Evolutionary conservation across 2,329 filamentous ascomycete genomes (phyloP), one percentile per base, ranked within the genome.

Genomic region (Botrytis tulipae): DNA sequence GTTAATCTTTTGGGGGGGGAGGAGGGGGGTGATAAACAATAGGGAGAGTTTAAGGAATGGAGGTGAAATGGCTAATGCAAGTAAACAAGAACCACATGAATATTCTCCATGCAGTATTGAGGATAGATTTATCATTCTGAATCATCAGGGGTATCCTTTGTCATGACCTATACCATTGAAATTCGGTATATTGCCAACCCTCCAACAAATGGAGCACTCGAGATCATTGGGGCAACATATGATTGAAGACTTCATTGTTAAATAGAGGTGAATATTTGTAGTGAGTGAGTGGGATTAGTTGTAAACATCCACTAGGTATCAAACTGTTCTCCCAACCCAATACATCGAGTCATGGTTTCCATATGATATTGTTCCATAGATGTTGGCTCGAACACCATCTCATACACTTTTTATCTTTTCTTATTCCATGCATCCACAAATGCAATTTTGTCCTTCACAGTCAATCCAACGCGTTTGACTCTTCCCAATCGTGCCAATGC

Each of bases 381-480:
- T 46, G 18, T 67, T n/a, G 10, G 32, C 25, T 57, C 6, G 9
- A 57, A 68, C 29, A n/a, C 9, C 25, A 35, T 63, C 40, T 70
- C n/a, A 18, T n/a, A 7, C 4, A 35, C 14, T 65, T 76, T 74
- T 61, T 70, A 74, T 72, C 77, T 80, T 70, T 79, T 84, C 79
- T 83, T 86, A 65, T 80, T 85, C 90, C 90, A 95, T 44, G 91
- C 90, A 72, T 91, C 87, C 42, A 97, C 87, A 82, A 99, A 99
- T 9, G 90, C 89, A 37, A 86, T 84, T 85, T 99, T 99, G 75
- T 98, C 94, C 78, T 87, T 85, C 72, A 97, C 86, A 0, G 93
- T 94, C 77, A 99, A 82, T 0, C 93, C 94, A 1, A 99, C 94
- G 73, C 95, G 88, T 85, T 97, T 97, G 57, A 96, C 95, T 75